phyloP scores from a whole-genome alignment of 129 eudicot species.

The Flaveria linearis region DNA sequence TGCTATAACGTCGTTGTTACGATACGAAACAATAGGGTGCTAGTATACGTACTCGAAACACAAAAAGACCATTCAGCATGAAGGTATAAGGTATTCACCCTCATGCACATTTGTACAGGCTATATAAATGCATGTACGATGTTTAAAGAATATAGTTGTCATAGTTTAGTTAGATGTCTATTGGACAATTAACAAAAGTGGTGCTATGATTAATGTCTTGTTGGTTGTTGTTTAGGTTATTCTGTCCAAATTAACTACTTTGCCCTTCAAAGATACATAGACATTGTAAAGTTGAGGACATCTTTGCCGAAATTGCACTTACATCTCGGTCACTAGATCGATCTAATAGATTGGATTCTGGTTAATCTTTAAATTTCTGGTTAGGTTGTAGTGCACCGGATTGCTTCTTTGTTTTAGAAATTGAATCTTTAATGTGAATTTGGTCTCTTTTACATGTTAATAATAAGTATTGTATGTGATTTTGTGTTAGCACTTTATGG shows the following conservation, averaged over 20 bases:
- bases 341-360: too few relatives aligned
- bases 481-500: too few relatives aligned
- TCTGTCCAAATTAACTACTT: not conserved
- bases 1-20: not conserved
- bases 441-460: too few relatives aligned
- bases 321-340: not conserved
- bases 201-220: not conserved
- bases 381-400: too few relatives aligned
- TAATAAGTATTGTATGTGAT: too few relatives aligned
- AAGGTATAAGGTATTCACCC: not conserved
- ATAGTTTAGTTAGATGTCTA: not conserved
- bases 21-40: not conserved
- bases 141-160: not conserved
- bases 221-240: not conserved
- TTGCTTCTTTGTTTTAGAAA: not conserved
- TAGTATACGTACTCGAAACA: not conserved
- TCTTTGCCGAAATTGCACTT: too few relatives aligned
- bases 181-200: not conserved
- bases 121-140: not conserved
- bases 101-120: not conserved
- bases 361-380: too few relatives aligned
- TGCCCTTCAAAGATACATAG: not conserved
- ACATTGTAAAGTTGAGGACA: not conserved
- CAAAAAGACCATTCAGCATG: constrained; percentile 10
- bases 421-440: not conserved